Conservation (phyloP, 192 early-diverging fungal genomes). For the Phlyctochytrium bullatum region DNA sequence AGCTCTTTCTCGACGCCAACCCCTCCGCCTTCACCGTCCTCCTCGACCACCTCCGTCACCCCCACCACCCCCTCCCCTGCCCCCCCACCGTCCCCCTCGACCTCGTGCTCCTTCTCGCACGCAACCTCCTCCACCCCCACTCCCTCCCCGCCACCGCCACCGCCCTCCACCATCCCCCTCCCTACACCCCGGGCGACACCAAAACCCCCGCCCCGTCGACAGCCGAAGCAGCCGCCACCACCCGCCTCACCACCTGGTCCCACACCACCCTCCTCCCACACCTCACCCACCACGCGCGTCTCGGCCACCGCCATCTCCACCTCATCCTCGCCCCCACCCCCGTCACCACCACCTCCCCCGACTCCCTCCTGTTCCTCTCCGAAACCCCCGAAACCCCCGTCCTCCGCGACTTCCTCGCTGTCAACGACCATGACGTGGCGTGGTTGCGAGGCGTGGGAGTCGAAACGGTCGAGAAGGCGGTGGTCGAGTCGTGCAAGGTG, state of each 20-base stretch:
- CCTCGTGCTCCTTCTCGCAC: background rate
- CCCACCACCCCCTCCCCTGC: background rate
- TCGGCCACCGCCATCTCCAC: background rate
- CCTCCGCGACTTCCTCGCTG: background rate
- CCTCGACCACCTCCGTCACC: background rate
- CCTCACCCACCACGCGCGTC: constrained; percentile 1
- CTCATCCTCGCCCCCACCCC: background rate
- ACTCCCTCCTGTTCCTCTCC: background rate
- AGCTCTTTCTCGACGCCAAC: background rate
- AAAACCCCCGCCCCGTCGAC: too few species aligned
- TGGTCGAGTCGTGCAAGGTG: too few species aligned
- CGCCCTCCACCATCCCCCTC: too few species aligned
- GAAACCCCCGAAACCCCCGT: background rate
- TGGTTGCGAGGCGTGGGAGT: too few species aligned
- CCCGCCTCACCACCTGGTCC: background rate
- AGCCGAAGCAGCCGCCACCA: background rate
- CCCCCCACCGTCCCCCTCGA: background rate
- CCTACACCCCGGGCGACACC: too few species aligned
- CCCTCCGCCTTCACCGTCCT: background rate
- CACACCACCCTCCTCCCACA: background rate
- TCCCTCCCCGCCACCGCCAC: too few species aligned
- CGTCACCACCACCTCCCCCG: background rate
- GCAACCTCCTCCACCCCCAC: too few species aligned
- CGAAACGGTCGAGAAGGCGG: too few species aligned
- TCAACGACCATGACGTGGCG: too few species aligned